Percentiles rank a stretch among this genome's conserved stretches.
phyloP scores from a whole-genome alignment of 345 rosid genomes.

The Citrus reticulata region DNA sequence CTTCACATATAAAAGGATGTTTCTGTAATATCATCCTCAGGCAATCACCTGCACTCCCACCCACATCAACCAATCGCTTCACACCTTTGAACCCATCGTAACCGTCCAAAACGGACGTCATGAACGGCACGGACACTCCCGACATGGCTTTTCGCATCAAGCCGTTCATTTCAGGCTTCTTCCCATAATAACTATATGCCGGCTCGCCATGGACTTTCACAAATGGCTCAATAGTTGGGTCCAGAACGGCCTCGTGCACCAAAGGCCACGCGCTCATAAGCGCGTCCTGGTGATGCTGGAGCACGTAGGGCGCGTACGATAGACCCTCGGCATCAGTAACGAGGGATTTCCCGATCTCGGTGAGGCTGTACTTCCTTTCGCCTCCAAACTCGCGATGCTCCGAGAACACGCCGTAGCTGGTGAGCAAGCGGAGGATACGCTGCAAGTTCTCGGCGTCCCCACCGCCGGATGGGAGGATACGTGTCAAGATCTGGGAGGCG shows the following conservation, averaged over 20 bases:
- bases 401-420: constrained; percentile 69
- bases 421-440: constrained; percentile 82
- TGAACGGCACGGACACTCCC: constrained; percentile 87
- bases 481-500: constrained; percentile 69
- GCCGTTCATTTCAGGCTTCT: constrained; percentile 72
- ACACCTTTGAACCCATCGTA: constrained; percentile 67
- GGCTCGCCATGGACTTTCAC: constrained; percentile 66
- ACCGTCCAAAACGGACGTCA: constrained; percentile 57
- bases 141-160: constrained; percentile 92
- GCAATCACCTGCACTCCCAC: constrained; percentile 95
- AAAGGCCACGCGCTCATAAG: constrained; percentile 76
- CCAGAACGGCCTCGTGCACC: constrained; percentile 71
- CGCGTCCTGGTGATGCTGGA: constrained; percentile 95
- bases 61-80: constrained; percentile 69
- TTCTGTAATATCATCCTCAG: constrained; percentile 69
- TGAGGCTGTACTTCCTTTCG: constrained; percentile 60
- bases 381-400: constrained; percentile 43
- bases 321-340: constrained; percentile 67
- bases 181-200: constrained; percentile 70
- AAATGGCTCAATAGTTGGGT: constrained; percentile 70
- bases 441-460: constrained; percentile 75
- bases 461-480: constrained; percentile 21
- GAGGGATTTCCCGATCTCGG: constrained; percentile 74
- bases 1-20: constrained; percentile 44
- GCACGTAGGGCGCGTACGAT: constrained; percentile 74